Evolutionary conservation across 192 early-diverging fungal genomes (phyloP), one percentile per base, ranked within the genome.

Genomic region (Phlyctochytrium bullatum): DNA sequence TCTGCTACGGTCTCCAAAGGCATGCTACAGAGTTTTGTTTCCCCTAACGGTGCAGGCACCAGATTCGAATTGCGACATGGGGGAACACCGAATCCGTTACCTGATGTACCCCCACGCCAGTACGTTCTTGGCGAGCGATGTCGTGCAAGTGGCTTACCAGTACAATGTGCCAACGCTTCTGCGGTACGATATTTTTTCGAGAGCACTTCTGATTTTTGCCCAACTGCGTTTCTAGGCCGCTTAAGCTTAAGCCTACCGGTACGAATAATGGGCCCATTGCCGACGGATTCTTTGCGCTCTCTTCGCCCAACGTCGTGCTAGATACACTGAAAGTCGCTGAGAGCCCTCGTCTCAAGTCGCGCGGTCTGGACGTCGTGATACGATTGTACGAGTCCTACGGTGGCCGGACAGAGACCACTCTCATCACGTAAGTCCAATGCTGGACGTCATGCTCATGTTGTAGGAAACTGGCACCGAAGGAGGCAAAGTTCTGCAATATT

Each of bases 381-480:
- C 82, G 97, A 28, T 59, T 98, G 23, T 95, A 94, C 70, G 96
- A 98, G 76, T 84, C 93, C 0, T 93, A 86, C 74, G 96, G 97
- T 27, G 94, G 95, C 0, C 90, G 89, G 20, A 89, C 88, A 6
- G 76, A 36, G 34, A 80, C 79, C 30, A 65, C 53, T 10, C 54
- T 92, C 25, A 50, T 64, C 33, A 85, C 81, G 67, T 78, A 52
- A 61, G 73, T 59, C 24, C 30, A 20, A 10, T 31, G 40, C 52
- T 4, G 2, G 34, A 51, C 34, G 29, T 34, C 25, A 25, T 14
- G 6, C 29, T 30, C 27, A 20, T 3, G 3, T 61, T 32, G 2
- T 66, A 90, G 89, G 34, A 34, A 64, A 1, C 58, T 90, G 23
- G 61, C 67, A 1, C 65, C 89, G 58, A 56, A 73, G 20, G 68